Percentiles rank a stretch among this genome's conserved stretches.
Conservation (phyloP, 257 asterid genomes). For the Solanum chiquidenum region DNA sequence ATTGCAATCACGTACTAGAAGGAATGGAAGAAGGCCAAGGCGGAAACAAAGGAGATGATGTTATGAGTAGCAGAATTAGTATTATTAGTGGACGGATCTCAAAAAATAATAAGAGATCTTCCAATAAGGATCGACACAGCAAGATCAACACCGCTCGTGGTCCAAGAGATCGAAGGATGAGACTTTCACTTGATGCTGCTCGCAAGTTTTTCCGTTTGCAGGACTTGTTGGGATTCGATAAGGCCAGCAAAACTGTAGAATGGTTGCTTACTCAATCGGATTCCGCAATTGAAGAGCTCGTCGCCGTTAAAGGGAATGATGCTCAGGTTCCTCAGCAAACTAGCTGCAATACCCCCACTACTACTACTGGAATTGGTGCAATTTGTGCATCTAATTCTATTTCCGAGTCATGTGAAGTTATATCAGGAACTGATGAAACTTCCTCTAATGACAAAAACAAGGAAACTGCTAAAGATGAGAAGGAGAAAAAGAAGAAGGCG, state of each 20-base stretch:
- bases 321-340: neutral
- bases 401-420: conserved; percentile 19
- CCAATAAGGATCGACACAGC: conserved; percentile 68
- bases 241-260: conserved; percentile 53
- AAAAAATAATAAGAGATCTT: conserved; percentile 1
- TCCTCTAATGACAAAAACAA: neutral
- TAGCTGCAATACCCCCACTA: neutral
- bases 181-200: conserved; percentile 57
- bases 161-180: conserved; percentile 61
- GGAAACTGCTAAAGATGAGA: neutral
- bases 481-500: conserved; percentile 3
- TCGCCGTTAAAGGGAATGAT: neutral
- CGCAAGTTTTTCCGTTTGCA: conserved; percentile 51
- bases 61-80: neutral
- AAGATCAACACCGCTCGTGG: conserved; percentile 68
- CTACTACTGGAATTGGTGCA: neutral
- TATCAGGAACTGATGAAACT: conserved; percentile 17
- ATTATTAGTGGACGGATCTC: neutral
- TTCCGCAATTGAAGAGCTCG: conserved; percentile 32
- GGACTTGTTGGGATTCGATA: conserved; percentile 54
- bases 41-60: neutral
- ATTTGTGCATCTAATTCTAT: conserved; percentile 6
- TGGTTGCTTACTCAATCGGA: conserved; percentile 45
- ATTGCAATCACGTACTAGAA: neutral
- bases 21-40: neutral